Evolutionary conservation across 257 asterid genomes (phyloP).

Genomic region (Plectranthus barbatus): DNA sequence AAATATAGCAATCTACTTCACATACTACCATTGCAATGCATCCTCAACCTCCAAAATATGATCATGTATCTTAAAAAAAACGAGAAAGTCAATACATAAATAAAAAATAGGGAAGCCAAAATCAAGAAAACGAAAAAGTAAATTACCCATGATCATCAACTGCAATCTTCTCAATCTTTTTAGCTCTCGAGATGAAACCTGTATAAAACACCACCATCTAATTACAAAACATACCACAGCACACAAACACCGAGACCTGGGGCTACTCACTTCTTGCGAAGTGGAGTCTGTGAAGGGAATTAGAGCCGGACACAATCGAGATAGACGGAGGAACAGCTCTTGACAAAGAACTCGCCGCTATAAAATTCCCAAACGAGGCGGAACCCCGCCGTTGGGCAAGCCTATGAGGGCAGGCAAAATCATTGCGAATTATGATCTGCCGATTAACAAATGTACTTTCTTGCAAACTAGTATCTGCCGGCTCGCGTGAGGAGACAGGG

Average conservation of each 20-base stretch:
- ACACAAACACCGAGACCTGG: background rate
- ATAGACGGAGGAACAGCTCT: conserved; percentile 15
- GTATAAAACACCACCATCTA: conserved; percentile 14
- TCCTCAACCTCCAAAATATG: conserved; percentile 1
- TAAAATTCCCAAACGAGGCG: conserved; percentile 18
- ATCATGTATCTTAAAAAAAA: background rate
- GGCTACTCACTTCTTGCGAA: conserved; percentile 43
- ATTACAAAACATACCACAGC: background rate
- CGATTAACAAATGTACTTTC: conserved; percentile 7
- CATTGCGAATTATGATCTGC: background rate
- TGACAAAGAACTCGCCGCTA: conserved; percentile 17
- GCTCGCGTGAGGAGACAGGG: conserved; percentile 19
- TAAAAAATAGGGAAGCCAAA: background rate
- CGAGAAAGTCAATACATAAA: background rate
- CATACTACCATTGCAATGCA: background rate
- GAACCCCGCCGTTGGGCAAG: conserved; percentile 17
- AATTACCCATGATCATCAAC: conserved; percentile 80
- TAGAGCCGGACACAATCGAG: conserved; percentile 20
- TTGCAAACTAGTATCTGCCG: conserved; percentile 15
- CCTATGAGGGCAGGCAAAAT: conserved; percentile 1
- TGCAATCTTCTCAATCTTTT: conserved; percentile 41
- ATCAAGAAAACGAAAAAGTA: background rate
- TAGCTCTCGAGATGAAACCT: conserved; percentile 74
- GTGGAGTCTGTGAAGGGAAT: conserved; percentile 27
- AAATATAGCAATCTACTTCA: background rate